Evolutionary conservation across 495 filamentous ascomycete species (phyloP), one percentile per base, ranked within the genome.

Genomic region (Trichoderma erinaceum): DNA sequence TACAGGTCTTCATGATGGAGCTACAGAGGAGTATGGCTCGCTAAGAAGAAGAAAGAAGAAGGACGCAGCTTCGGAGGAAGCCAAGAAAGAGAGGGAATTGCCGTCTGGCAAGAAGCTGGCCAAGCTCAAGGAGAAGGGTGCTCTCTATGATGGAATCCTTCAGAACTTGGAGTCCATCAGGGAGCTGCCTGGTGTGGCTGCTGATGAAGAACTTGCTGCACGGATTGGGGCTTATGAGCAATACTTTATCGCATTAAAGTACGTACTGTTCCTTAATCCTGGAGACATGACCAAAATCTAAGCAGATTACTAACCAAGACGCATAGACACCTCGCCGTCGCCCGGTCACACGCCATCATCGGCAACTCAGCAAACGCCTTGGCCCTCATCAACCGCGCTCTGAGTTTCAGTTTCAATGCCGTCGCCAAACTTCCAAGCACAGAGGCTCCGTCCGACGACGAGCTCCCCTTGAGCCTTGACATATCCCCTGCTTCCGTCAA

Each of bases 211-310:
- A 18, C 89, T 99, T 70, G 79, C 92, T 4, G 78, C 82, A 16
- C 91, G 95, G 72, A 79, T 99, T 2, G 86, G 91, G 64, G 86
- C 87, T 3, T 94, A 93, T 71, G 83, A 85, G 46, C 79, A 83
- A 56, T 97, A 97, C 77, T 99, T 98, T 81, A 85, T 88, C 68
- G 90, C 96, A 23, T 84, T 97, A 56, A 93, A 90, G 90, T 93
- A 82, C 66, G 84, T 73, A 48, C 52, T 15, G 29, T 23, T 38
- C 35, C 29, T 63, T 13, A 23, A n/a, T 21, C 56, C 11, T 7
- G 29, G 29, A 29, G 29, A 29, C 4, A 29, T 29, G 29, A 29
- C 4, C 4, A 29, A 29, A 4, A 29, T 29, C 29, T 29, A 4
- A 13, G 0, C 29, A 23, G 8, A 41, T 43, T 29, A 35, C 68